Conservation (phyloP, 164 flowering plant genomes). For the Stephania cephalantha region DNA sequence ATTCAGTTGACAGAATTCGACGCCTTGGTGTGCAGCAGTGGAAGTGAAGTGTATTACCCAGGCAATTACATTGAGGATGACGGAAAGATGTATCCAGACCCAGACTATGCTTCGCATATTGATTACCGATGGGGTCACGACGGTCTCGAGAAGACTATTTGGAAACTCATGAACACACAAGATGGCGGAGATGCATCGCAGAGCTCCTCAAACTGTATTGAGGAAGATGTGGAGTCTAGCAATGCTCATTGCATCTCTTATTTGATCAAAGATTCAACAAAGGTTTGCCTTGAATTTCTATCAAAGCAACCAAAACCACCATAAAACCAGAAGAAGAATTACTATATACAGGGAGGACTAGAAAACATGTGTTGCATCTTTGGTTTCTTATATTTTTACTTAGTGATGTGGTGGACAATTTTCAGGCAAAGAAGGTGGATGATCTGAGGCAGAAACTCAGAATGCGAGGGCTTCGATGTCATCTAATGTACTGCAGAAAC, state of each 20-base stretch:
- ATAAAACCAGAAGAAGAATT: background rate
- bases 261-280: constrained; percentile 48
- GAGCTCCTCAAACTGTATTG: constrained; percentile 24
- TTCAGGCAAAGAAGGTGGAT: constrained; percentile 71
- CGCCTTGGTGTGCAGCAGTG: constrained; percentile 84
- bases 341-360: no score
- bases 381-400: background rate
- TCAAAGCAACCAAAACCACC: background rate
- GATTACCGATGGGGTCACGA: constrained; percentile 90
- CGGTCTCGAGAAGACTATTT: constrained; percentile 73
- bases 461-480: constrained; percentile 92
- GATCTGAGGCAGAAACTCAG: constrained; percentile 89
- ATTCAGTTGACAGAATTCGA: constrained; percentile 71
- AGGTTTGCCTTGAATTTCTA: constrained; percentile 31
- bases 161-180: constrained; percentile 58
- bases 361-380: background rate
- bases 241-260: constrained; percentile 72
- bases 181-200: constrained; percentile 29
- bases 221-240: constrained; percentile 57
- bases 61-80: constrained; percentile 47
- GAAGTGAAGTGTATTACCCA: constrained; percentile 87
- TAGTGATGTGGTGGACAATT: background rate
- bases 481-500: constrained; percentile 86
- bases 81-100: constrained; percentile 56
- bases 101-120: constrained; percentile 77